phyloP scores from a whole-genome alignment of 768 basidiomycete genomes.

The Suillus spraguei region DNA sequence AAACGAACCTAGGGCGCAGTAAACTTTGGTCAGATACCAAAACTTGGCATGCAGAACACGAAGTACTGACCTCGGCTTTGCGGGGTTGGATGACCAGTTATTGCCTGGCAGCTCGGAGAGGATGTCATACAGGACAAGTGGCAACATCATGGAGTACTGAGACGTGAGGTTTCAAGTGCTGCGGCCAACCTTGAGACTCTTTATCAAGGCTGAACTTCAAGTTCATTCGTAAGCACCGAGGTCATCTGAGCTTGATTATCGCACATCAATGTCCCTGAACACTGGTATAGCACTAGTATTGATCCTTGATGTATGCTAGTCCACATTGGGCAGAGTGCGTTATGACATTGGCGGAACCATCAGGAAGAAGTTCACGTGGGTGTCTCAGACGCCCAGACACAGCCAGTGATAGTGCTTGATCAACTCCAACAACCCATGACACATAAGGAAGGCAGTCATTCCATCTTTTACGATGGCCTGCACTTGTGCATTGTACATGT shows the following conservation, averaged over 20 bases:
- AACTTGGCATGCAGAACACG: neutral
- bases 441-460: neutral
- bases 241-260: too few species aligned
- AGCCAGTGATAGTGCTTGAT: neutral
- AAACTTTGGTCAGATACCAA: neutral
- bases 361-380: neutral
- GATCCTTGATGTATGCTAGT: neutral
- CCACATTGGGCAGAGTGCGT: neutral
- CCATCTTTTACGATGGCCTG: neutral
- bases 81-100: slow-evolving; percentile 40
- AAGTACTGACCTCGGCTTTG: slow-evolving; percentile 37
- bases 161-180: neutral
- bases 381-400: neutral
- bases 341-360: neutral
- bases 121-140: slow-evolving; percentile 40
- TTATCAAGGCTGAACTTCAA: neutral
- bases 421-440: neutral
- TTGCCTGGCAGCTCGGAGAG: slow-evolving; percentile 33
- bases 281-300: neutral
- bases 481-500: neutral
- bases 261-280: neutral
- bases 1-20: slow-evolving; percentile 27
- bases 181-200: neutral
- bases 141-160: slow-evolving; percentile 19
- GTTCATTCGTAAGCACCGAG: neutral